Conservation (phyloP, 225 moss, liverwort and hornwort species). For the Lunularia cruciata region DNA sequence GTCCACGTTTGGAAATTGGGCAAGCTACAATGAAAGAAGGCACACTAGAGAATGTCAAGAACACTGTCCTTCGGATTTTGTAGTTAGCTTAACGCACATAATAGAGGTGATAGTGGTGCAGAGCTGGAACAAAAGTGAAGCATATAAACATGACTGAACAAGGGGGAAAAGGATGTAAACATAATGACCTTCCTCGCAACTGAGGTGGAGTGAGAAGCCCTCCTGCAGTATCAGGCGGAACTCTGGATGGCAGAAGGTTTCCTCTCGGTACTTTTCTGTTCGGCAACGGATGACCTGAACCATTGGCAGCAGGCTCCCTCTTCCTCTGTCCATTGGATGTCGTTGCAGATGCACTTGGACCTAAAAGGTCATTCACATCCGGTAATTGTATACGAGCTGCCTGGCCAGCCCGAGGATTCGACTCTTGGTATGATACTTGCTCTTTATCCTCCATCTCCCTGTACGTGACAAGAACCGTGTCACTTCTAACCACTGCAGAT, state of each 20-base stretch:
- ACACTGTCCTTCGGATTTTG: no score
- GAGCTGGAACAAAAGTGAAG: no score
- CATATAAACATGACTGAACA: not conserved
- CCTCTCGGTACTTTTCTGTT: slow-evolving; percentile 59
- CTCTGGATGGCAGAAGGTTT: slow-evolving; percentile 44
- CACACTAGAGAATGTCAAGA: no score
- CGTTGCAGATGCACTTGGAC: slow-evolving; percentile 22
- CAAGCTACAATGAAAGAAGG: no score
- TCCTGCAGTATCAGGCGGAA: slow-evolving; percentile 41
- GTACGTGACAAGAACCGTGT: not conserved
- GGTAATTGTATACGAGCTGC: slow-evolving; percentile 28
- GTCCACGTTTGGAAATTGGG: no score
- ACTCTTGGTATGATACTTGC: not conserved
- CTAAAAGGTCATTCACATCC: slow-evolving; percentile 40
- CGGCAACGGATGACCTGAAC: slow-evolving; percentile 47
- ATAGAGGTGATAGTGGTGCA: no score
- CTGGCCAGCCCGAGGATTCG: not conserved
- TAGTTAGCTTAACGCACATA: no score
- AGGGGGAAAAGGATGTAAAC: not conserved
- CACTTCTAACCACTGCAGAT: not conserved
- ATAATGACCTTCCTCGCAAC: slow-evolving; percentile 79
- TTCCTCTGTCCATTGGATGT: slow-evolving; percentile 43
- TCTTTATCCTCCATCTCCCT: slow-evolving; percentile 25
- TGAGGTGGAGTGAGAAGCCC: slow-evolving; percentile 78
- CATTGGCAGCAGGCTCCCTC: slow-evolving; percentile 58